phyloP scores from a whole-genome alignment of 129 eudicot genomes.

The Chrysanthemum makinoi region DNA sequence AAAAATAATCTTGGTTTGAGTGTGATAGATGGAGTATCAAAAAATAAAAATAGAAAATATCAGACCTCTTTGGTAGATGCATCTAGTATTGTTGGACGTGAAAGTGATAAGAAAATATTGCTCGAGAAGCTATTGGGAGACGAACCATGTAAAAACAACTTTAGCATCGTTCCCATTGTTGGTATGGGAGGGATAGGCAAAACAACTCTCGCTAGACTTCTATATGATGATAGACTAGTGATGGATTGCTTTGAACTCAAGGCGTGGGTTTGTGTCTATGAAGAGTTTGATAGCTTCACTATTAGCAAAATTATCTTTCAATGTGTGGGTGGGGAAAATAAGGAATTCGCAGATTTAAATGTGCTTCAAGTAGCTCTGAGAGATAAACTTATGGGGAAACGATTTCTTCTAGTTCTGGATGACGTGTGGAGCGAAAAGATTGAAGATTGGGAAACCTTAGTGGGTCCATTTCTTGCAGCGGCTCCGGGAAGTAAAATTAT shows the following conservation, averaged over 20 bases:
- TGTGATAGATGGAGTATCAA: neutral
- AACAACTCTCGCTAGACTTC: conserved; percentile 13
- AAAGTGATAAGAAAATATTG: conserved; percentile 24
- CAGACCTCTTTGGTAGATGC: conserved; percentile 35
- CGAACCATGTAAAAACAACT: neutral
- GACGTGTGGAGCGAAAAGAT: conserved; percentile 38
- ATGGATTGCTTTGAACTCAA: conserved; percentile 5
- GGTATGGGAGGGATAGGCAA: conserved; percentile 20
- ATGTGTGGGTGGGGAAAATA: conserved; percentile 10
- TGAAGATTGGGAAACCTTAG: conserved; percentile 30
- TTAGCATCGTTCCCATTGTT: conserved; percentile 12
- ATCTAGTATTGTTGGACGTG: conserved; percentile 33
- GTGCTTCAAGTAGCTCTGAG: conserved; percentile 29
- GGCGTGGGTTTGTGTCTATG: conserved; percentile 28
- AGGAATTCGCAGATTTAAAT: conserved; percentile 20
- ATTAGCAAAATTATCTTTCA: conserved; percentile 30
- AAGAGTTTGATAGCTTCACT: conserved; percentile 21
- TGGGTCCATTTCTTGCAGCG: conserved; percentile 21
- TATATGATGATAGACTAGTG: neutral
- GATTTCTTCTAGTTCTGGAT: conserved; percentile 40
- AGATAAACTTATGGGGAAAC: conserved; percentile 20
- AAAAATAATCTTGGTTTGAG: conserved; percentile 28
- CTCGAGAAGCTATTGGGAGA: conserved; percentile 10
- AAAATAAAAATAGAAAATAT: conserved; percentile 4
- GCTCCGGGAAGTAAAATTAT: conserved; percentile 6